Evolutionary conservation across 768 basidiomycete species (phyloP), one percentile per base, ranked within the genome.

Genomic region (Pisolithus albus): DNA sequence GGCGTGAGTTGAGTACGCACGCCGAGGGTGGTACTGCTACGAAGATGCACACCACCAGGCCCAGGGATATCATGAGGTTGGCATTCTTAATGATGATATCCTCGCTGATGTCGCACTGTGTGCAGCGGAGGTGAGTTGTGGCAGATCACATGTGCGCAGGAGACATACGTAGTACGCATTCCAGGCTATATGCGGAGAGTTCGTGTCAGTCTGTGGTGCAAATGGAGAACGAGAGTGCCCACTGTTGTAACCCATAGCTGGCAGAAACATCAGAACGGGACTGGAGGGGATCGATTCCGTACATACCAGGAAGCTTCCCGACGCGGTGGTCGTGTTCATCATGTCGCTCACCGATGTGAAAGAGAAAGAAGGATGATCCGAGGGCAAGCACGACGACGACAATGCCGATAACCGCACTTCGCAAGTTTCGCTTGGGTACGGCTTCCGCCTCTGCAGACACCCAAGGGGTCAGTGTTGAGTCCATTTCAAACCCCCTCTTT

Each of bases 181-280:
- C 83, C 83, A 85, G 6, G 83, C 83, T 84, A 46, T 34, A 26
- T 39, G 38, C 30, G 16, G 21, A 26, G 19, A 41, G 13, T 5
- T 34, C 34, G 13, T 23, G 54, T 49, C 46, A 60, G 36, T 23
- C 39, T 47, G 41, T 21, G 34, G 58, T 16, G 18, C 6, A 23
- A 15, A 7, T 26, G 6, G 26, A 5, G 30, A 9, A 16, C 2
- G 40, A 16, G 38, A 49, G 47, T 19, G 57, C 79, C 61, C 45
- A 83, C 81, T 83, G 56, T 84, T 84, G 56, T 80, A 84, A 3
- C 82, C 83, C 70, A 84, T 70, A 18, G 77, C 81, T 83, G 38
- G 2, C 23, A 38, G 8, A 9, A 13, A 30, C 21, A 30, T 58
- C 37, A 60, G 41, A 53, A 28, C 8, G 30, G 4, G 6, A 4